Conservation (phyloP, 2,329 filamentous ascomycete species). For the Pseudopyricularia javanii region DNA sequence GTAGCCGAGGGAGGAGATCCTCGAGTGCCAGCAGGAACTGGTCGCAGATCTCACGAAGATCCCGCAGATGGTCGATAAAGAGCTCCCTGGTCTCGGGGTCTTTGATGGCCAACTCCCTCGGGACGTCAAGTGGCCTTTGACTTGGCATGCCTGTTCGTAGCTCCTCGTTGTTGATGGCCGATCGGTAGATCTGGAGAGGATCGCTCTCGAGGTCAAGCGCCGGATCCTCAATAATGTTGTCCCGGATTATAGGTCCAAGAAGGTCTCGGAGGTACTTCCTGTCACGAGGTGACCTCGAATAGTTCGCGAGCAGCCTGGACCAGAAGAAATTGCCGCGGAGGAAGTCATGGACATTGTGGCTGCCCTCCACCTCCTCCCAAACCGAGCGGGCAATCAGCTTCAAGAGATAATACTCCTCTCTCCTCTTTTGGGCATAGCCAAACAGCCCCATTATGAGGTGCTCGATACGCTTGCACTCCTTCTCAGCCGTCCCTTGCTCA, state of each 20-base stretch:
- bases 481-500: slow-evolving; percentile 75
- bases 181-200: slow-evolving; percentile 92
- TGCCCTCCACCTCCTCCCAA: slow-evolving; percentile 71
- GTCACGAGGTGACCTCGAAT: slow-evolving; percentile 82
- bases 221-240: slow-evolving; percentile 87
- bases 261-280: slow-evolving; percentile 85
- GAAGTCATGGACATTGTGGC: slow-evolving; percentile 68
- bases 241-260: slow-evolving; percentile 71
- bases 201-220: slow-evolving; percentile 90
- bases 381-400: slow-evolving; percentile 77
- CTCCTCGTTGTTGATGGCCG: slow-evolving; percentile 94
- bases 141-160: slow-evolving; percentile 80
- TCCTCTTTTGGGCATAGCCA: slow-evolving; percentile 89
- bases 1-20: slow-evolving; percentile 75
- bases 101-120: slow-evolving; percentile 86
- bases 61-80: slow-evolving; percentile 89
- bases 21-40: slow-evolving; percentile 77
- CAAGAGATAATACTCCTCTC: slow-evolving; percentile 92
- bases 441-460: slow-evolving; percentile 93
- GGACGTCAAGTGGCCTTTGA: slow-evolving; percentile 68
- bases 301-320: slow-evolving; percentile 74
- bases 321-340: slow-evolving; percentile 87
- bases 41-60: slow-evolving; percentile 87
- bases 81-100: slow-evolving; percentile 84
- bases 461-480: slow-evolving; percentile 85